These are phyloP conservation scores for Vigna hirtella DNA, from an alignment of 306 rosid species.

Conservation along the genomic window DNA sequence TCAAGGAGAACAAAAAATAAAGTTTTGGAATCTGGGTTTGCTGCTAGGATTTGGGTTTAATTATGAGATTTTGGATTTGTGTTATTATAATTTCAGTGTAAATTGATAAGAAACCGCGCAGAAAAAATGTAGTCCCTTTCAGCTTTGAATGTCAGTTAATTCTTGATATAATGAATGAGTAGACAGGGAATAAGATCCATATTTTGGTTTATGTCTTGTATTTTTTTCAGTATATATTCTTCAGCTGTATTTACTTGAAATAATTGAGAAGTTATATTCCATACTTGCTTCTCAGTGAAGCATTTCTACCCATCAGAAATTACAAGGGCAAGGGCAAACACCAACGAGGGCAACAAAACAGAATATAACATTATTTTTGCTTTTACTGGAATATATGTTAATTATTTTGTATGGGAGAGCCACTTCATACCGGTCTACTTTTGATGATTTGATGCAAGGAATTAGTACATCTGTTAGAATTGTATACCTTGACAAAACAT, in stretches of 20 bases:
- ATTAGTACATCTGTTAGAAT: constrained; percentile 38
- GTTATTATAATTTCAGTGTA: constrained; percentile 27
- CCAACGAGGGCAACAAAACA: constrained; percentile 37
- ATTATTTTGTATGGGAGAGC: constrained; percentile 1
- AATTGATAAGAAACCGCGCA: constrained; percentile 17
- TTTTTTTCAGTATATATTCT: constrained; percentile 37
- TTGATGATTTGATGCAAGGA: constrained; percentile 38
- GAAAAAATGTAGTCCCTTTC: constrained; percentile 36
- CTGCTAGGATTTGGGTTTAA: constrained; percentile 38
- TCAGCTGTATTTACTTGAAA: constrained; percentile 33
- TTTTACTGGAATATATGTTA: constrained; percentile 20
- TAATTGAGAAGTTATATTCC: constrained; percentile 34
- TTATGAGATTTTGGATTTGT: constrained; percentile 33
- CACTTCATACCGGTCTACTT: constrained; percentile 18
- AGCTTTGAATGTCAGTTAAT: constrained; percentile 26
- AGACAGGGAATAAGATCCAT: constrained; percentile 30
- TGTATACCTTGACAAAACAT: constrained; percentile 33
- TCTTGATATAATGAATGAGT: constrained; percentile 38
- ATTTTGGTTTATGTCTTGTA: constrained; percentile 34
- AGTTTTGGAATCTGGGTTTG: constrained; percentile 57
- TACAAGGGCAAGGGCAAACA: constrained; percentile 22
- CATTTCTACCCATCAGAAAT: constrained; percentile 37
- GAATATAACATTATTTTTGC: constrained; percentile 38
- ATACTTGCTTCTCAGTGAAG: constrained; percentile 41
- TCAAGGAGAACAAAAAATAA: constrained; percentile 31